Evolutionary conservation across 805 yeast species (phyloP).

Genomic region (Kodamaea hsintzibuensis): DNA sequence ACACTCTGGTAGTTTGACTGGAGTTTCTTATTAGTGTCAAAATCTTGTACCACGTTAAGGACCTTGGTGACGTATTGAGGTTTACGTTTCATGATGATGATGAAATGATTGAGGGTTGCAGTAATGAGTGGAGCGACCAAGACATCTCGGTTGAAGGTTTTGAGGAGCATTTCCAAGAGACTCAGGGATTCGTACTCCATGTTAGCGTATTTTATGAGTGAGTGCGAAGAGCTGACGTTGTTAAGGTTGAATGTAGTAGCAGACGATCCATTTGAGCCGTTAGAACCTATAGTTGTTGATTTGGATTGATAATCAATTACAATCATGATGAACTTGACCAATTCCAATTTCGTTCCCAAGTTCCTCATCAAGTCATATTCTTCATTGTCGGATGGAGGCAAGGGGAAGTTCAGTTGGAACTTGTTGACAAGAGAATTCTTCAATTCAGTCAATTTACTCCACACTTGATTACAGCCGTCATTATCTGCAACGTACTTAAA

Average conservation of each 20-base stretch:
- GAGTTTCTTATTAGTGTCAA: conserved; percentile 57
- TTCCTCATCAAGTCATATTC: conserved; percentile 54
- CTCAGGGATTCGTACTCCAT: conserved; percentile 71
- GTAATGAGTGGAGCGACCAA: conserved; percentile 56
- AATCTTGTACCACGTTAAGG: conserved; percentile 57
- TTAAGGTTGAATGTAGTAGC: conserved; percentile 50
- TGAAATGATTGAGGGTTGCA: conserved; percentile 65
- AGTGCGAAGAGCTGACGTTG: conserved; percentile 57
- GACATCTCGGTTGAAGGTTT: conserved; percentile 56
- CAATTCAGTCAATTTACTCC: conserved; percentile 58
- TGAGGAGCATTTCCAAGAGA: conserved; percentile 64
- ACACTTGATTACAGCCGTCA: conserved; percentile 46
- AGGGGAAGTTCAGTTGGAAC: conserved; percentile 60
- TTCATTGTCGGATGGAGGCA: conserved; percentile 44
- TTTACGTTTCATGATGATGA: conserved; percentile 64
- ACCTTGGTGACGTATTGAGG: conserved; percentile 61
- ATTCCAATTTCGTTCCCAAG: conserved; percentile 62
- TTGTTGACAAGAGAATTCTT: conserved; percentile 59
- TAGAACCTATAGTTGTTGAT: conserved; percentile 28
- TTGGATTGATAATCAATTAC: conserved; percentile 47
- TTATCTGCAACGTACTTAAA: conserved; percentile 48
- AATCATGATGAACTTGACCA: conserved; percentile 64
- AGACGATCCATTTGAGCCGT: conserved; percentile 7
- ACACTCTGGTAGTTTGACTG: conserved; percentile 50
- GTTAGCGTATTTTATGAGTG: conserved; percentile 53